These are phyloP conservation scores for Trichoderma arundinaceum DNA, from an alignment of 2,329 filamentous ascomycete genomes.

Conservation along the genomic window DNA sequence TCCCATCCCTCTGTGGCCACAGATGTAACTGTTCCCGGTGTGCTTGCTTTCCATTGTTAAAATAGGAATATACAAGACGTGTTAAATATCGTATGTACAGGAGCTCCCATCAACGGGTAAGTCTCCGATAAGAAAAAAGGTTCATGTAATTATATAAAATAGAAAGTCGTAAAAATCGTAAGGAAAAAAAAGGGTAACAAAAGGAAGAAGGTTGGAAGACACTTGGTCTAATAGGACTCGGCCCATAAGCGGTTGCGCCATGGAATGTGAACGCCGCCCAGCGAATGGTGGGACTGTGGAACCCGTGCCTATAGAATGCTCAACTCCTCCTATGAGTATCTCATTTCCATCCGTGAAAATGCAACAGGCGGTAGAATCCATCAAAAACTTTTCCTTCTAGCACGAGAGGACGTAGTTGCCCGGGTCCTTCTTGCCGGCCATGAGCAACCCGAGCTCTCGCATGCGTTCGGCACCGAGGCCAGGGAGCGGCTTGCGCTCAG, in stretches of 20 bases:
- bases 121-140: constrained; percentile 12
- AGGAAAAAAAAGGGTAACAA: constrained; percentile 3
- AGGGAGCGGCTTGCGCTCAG: constrained; percentile 71
- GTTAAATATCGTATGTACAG: constrained; percentile 33
- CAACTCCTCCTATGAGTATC: constrained; percentile 21
- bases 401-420: constrained; percentile 80
- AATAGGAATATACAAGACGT: constrained; percentile 11
- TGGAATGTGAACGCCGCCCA: constrained; percentile 19
- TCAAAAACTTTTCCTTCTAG: constrained; percentile 44
- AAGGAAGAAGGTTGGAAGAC: constrained; percentile 18
- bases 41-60: constrained; percentile 32
- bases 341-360: constrained; percentile 7
- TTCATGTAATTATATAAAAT: constrained; percentile 29
- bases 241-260: constrained; percentile 7
- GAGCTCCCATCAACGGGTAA: constrained; percentile 2
- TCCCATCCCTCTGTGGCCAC: constrained; percentile 15
- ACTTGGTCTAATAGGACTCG: constrained; percentile 13
- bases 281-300: constrained; percentile 29
- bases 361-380: background rate
- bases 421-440: constrained; percentile 78
- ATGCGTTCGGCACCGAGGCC: constrained; percentile 93
- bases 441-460: constrained; percentile 78
- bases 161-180: constrained; percentile 28
- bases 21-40: constrained; percentile 18
- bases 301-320: constrained; percentile 29